Conservation (phyloP, 176 grass and related monocot genomes). For the Ensete ventricosum region DNA sequence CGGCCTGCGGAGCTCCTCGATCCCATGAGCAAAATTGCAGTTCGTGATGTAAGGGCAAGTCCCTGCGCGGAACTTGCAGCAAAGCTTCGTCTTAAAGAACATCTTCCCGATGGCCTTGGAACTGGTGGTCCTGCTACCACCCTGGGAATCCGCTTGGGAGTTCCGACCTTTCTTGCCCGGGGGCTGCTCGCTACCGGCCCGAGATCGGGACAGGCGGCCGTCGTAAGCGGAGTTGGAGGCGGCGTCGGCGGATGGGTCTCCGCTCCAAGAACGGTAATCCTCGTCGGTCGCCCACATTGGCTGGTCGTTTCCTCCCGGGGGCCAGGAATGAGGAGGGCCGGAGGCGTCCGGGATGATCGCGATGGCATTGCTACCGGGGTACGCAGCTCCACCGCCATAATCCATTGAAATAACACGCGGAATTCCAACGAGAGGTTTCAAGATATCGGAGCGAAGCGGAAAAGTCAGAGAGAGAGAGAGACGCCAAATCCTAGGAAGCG, state of each 20-base stretch:
- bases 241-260: constrained; percentile 26
- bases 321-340: constrained; percentile 39
- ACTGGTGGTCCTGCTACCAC: constrained; percentile 25
- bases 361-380: constrained; percentile 48
- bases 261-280: constrained; percentile 70
- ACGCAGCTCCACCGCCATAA: constrained; percentile 22
- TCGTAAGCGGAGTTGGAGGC: constrained; percentile 27
- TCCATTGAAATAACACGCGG: constrained; percentile 29
- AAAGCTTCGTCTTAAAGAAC: constrained; percentile 99
- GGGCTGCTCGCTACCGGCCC: constrained; percentile 79
- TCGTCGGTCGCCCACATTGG: constrained; percentile 88
- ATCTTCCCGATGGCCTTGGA: constrained; percentile 86
- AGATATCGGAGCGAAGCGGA: neutral
- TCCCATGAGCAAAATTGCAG: constrained; percentile 93
- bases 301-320: constrained; percentile 22
- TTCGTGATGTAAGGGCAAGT: constrained; percentile 94
- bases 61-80: constrained; percentile 84
- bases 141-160: constrained; percentile 16
- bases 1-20: constrained; percentile 98
- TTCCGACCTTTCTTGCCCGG: constrained; percentile 56
- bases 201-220: constrained; percentile 45
- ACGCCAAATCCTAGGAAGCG: too few relatives aligned
- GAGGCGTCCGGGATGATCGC: constrained; percentile 64
- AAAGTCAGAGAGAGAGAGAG: too few relatives aligned
- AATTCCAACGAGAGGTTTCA: neutral